Percentiles rank a stretch among this genome's conserved stretches.
These are phyloP conservation scores for Dentipellis sp. DNA, from an alignment of 768 basidiomycete genomes.

Conservation along the genomic window DNA sequence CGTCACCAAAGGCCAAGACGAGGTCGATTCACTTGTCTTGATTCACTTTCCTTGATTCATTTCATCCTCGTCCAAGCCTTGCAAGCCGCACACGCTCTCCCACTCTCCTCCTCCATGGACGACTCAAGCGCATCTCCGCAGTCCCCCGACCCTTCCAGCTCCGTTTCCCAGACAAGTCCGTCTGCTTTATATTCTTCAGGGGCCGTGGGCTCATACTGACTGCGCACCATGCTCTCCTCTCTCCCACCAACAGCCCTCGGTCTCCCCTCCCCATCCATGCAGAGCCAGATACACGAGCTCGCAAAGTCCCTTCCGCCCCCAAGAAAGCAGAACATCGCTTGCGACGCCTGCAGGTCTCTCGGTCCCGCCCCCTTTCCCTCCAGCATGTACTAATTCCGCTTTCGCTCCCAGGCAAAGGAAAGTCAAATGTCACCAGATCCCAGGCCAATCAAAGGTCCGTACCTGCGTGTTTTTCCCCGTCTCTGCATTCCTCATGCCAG, in stretches of 20 bases:
- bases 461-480: not conserved
- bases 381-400: conserved; percentile 5
- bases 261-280: conserved; percentile 57
- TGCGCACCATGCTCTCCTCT: conserved; percentile 20
- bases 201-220: conserved; percentile 10
- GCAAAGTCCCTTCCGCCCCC: conserved; percentile 78
- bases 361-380: conserved; percentile 8
- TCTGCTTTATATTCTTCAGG: conserved; percentile 4
- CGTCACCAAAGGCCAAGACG: not conserved
- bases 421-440: conserved; percentile 80
- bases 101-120: not conserved
- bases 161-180: conserved; percentile 8
- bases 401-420: conserved; percentile 55
- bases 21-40: too few species aligned
- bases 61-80: too few species aligned
- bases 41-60: too few species aligned
- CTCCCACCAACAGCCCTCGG: conserved; percentile 30
- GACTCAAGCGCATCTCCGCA: not conserved
- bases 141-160: conserved; percentile 1
- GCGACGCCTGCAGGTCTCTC: conserved; percentile 79
- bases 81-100: too few species aligned
- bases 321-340: conserved; percentile 87
- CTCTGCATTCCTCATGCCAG: not conserved
- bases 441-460: conserved; percentile 38
- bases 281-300: conserved; percentile 77